Evolutionary conservation across 169 alveolate species (phyloP), one percentile per base, ranked within the genome.

Genomic region (Theileria equi): DNA sequence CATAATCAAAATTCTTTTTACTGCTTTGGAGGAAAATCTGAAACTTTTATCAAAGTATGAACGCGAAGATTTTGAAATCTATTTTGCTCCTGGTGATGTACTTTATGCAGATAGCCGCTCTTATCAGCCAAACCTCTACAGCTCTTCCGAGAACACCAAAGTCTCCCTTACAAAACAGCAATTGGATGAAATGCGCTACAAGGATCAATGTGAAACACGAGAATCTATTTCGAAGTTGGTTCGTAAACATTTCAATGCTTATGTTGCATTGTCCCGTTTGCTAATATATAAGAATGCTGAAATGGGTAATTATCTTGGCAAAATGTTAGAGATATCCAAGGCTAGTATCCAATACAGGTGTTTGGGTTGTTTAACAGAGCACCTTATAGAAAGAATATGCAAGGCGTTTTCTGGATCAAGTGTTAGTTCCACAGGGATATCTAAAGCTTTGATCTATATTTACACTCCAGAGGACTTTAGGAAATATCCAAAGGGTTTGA

Each of bases 121-220:
- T 6, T 67, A 54, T 21, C 79, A 67, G 40, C 79, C 79, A 3
- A 55, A 55, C 21, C 47, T 67, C 16, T 6, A 34, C 59, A 54
- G n/a, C 19, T 13, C 45, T 38, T 13, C n/a, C 13, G 45, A 55
- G 19, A 32, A 47, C 23, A 68, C 45, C 60, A 67, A 67, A 59
- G 7, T 28, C 6, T 54, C 38, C 21, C 48, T 55, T 0, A 67
- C 79, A 4, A 67, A 67, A 35, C 79, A 67, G 26, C 79, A 67
- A 28, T 38, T 67, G 10, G 79, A 67, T 57, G 74, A 58, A 8
- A 67, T 67, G 79, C 55, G 79, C 16, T 67, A 58, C 17, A 67
- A 67, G n/a, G 79, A 67, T 28, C 79, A 67, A n/a, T 67, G 79
- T 21, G 31, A 36, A 0, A 54, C 23, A 31, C 32, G 79, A 16